Conservation (phyloP, 345 rosid species). For the Euclidium syriacum region DNA sequence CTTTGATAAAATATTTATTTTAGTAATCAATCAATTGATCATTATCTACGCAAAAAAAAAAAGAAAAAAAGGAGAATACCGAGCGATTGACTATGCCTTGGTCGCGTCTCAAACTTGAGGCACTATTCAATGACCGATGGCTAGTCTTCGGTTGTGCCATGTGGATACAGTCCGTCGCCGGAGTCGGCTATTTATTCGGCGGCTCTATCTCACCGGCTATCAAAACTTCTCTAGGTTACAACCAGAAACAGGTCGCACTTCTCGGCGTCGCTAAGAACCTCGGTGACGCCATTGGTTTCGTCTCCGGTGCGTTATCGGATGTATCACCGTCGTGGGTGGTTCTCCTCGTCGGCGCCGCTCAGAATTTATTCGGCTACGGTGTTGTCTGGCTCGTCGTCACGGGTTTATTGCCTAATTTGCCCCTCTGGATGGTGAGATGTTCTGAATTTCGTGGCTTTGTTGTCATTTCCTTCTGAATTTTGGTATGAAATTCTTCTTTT, state of each 20-base stretch:
- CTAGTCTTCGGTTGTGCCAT: conserved; percentile 74
- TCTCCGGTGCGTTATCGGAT: conserved; percentile 60
- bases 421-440: conserved; percentile 79
- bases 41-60: too few species aligned
- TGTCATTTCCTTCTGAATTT: not conserved
- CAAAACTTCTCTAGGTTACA: conserved; percentile 57
- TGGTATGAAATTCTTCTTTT: too few species aligned
- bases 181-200: conserved; percentile 78
- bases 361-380: conserved; percentile 65
- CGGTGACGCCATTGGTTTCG: conserved; percentile 65
- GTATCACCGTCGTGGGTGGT: conserved; percentile 56
- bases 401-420: conserved; percentile 48
- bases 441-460: not conserved
- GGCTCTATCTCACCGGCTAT: conserved; percentile 84
- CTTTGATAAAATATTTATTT: too few species aligned
- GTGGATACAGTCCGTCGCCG: conserved; percentile 79
- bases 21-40: too few species aligned
- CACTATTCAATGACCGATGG: conserved; percentile 58
- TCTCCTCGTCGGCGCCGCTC: conserved; percentile 52
- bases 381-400: conserved; percentile 64
- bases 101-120: conserved; percentile 28
- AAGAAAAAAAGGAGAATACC: not conserved
- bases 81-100: conserved; percentile 20
- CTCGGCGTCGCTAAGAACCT: conserved; percentile 83
- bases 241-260: conserved; percentile 68